Evolutionary conservation across 2,329 filamentous ascomycete species (phyloP).

Genomic region (Corynespora cassiicola): DNA sequence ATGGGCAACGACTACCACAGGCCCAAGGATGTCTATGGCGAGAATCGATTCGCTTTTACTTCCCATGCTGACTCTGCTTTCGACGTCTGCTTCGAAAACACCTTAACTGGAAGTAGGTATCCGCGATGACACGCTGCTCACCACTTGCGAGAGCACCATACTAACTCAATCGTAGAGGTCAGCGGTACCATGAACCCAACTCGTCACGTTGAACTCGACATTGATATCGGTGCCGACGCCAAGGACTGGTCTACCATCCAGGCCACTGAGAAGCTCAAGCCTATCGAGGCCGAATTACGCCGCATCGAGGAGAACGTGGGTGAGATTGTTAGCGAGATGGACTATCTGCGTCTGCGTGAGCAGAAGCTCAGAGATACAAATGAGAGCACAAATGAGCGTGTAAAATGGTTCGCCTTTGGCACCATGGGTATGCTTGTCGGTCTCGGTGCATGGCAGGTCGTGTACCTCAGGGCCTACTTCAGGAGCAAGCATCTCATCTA

Average conservation of each 20-base stretch:
- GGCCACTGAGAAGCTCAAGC: conserved; percentile 96
- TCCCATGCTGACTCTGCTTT: conserved; percentile 91
- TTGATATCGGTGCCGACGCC: conserved; percentile 95
- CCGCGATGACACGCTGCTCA: background rate
- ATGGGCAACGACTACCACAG: conserved; percentile 95
- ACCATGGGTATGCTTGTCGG: conserved; percentile 91
- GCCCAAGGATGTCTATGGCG: conserved; percentile 88
- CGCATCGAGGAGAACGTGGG: conserved; percentile 88
- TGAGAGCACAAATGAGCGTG: conserved; percentile 97
- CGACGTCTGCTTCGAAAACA: conserved; percentile 95
- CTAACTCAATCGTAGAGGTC: conserved; percentile 24
- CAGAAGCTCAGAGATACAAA: conserved; percentile 98
- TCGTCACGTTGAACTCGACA: conserved; percentile 86
- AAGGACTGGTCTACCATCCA: conserved; percentile 98
- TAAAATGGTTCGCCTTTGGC: conserved; percentile 97
- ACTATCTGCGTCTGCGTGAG: conserved; percentile 87
- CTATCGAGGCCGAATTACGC: conserved; percentile 91
- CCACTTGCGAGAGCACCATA: background rate
- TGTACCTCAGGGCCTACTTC: conserved; percentile 98
- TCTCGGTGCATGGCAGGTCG: conserved; percentile 94
- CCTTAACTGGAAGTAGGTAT: conserved; percentile 64
- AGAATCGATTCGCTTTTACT: conserved; percentile 92
- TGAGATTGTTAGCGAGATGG: conserved; percentile 94
- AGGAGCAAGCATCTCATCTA: conserved; percentile 61
- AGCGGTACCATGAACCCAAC: conserved; percentile 55